Evolutionary conservation across 441 rosid genomes (phyloP), one percentile per base, ranked within the genome.

Genomic region (Monsonia emarginata): DNA sequence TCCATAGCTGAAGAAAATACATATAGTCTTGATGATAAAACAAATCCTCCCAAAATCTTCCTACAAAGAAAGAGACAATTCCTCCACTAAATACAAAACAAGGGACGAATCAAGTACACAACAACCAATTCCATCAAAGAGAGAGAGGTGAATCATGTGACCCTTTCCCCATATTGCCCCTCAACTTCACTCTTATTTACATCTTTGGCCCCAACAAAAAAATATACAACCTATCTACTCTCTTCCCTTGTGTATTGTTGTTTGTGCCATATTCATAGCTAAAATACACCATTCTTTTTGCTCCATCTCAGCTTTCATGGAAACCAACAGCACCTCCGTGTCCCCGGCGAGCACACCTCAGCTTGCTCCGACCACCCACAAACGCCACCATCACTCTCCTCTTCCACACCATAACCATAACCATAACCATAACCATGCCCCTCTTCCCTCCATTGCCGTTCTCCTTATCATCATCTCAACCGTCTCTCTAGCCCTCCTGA

Each of bases 1-100:
- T 13, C 48, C 48, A 40, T 40, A 40, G n/a, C n/a, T n/a, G n/a
- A n/a, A n/a, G n/a, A n/a, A n/a, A n/a, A n/a, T n/a, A n/a, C n/a
- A n/a, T n/a, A n/a, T n/a, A n/a, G n/a, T n/a, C 27, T 21, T 24
- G 26, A 18, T 21, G 58, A 22, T 21, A 27, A 7, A 19, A 52
- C 9, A 50, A 22, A 19, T 21, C 8, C 27, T 27, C 8, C 27
- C 72, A 72, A 67, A 82, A 71, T 69, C 69, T 73, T 76, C 80
- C 79, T 58, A 19, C 76, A 69, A 40, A 65, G 90, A 88, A 66
- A 84, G 38, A 68, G 83, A 88, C 89, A 34, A 36, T 72, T 78
- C 85, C 61, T 63, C 54, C 1, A 68, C 9, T 68, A 50, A 74
- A 75, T 71, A 75, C 89, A 80, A 64, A 63, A 66, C 68, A 81